These are phyloP conservation scores for Aspergillus fischeri DNA, from an alignment of 2,329 filamentous ascomycete genomes.

Conservation along the genomic window DNA sequence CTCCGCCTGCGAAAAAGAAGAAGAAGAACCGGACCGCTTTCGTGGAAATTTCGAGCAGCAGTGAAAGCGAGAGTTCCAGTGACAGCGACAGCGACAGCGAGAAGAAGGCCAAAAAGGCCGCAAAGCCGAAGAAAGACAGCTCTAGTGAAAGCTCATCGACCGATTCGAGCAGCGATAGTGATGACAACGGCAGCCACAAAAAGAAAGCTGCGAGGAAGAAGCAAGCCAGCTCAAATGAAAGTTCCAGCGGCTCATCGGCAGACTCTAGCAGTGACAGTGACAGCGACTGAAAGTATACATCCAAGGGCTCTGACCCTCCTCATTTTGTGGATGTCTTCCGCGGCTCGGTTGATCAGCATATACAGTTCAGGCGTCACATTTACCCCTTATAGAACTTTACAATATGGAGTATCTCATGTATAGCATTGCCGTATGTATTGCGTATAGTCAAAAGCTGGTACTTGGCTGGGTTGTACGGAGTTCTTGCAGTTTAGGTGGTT, in stretches of 20 bases:
- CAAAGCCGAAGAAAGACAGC: conserved; percentile 9
- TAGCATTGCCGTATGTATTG: background rate
- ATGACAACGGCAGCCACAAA: conserved; percentile 14
- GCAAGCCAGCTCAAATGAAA: conserved; percentile 11
- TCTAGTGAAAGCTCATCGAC: conserved; percentile 10
- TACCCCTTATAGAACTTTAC: background rate
- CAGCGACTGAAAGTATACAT: conserved; percentile 11
- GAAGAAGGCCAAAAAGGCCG: conserved; percentile 4
- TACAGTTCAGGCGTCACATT: background rate
- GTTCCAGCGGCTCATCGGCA: conserved; percentile 7
- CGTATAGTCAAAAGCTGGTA: background rate
- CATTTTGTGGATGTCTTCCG: background rate
- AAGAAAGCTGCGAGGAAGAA: conserved; percentile 10
- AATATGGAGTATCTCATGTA: background rate
- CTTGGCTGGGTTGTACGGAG: background rate
- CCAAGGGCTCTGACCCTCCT: background rate
- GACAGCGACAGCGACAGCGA: conserved; percentile 26
- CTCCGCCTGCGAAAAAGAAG: conserved; percentile 30
- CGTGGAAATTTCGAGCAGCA: conserved; percentile 41
- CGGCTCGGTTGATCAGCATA: background rate
- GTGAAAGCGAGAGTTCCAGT: conserved; percentile 33
- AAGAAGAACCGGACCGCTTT: conserved; percentile 41
- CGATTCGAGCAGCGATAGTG: conserved; percentile 12
- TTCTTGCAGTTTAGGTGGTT: background rate
- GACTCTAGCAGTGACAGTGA: conserved; percentile 10